Evolutionary conservation across 2,329 filamentous ascomycete species (phyloP).

Genomic region (Myriosclerotinia curreyana): DNA sequence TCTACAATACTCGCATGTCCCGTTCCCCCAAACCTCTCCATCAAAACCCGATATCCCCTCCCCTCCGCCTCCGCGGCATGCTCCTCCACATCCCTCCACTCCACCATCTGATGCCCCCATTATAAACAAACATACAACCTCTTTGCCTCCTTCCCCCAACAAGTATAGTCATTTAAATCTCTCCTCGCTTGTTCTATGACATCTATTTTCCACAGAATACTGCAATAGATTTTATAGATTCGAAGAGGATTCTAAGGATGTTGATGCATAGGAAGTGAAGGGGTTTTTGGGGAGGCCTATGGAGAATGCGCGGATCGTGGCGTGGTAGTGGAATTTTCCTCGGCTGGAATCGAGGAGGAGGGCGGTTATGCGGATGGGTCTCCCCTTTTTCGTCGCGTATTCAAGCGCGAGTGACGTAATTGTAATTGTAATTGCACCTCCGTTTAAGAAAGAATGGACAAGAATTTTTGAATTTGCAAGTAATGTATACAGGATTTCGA

Average conservation of each 20-base stretch:
- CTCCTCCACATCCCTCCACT: slow-evolving; percentile 33
- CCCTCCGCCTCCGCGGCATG: slow-evolving; percentile 32
- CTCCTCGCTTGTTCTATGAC: slow-evolving; percentile 24
- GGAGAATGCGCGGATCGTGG: slow-evolving; percentile 28
- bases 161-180: slow-evolving; percentile 30
- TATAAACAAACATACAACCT: slow-evolving; percentile 36
- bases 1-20: slow-evolving; percentile 23
- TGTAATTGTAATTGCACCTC: slow-evolving; percentile 44
- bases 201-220: slow-evolving; percentile 23
- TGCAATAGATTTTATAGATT: slow-evolving; percentile 15
- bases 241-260: too few species aligned
- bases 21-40: slow-evolving; percentile 30
- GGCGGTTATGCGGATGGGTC: slow-evolving; percentile 40
- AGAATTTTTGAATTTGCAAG: slow-evolving; percentile 32
- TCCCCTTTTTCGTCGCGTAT: slow-evolving; percentile 38
- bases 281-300: slow-evolving; percentile 21
- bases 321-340: slow-evolving; percentile 36
- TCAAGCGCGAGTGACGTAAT: slow-evolving; percentile 42
- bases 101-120: slow-evolving; percentile 35
- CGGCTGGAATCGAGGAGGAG: slow-evolving; percentile 48
- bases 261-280: background rate
- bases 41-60: slow-evolving; percentile 27
- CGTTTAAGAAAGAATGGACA: slow-evolving; percentile 51
- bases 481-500: background rate
- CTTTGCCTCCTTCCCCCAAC: slow-evolving; percentile 26